Base-by-base conservation (phyloP, 2,329 filamentous ascomycete species). In the Ampelomyces quisqualis region DNA sequence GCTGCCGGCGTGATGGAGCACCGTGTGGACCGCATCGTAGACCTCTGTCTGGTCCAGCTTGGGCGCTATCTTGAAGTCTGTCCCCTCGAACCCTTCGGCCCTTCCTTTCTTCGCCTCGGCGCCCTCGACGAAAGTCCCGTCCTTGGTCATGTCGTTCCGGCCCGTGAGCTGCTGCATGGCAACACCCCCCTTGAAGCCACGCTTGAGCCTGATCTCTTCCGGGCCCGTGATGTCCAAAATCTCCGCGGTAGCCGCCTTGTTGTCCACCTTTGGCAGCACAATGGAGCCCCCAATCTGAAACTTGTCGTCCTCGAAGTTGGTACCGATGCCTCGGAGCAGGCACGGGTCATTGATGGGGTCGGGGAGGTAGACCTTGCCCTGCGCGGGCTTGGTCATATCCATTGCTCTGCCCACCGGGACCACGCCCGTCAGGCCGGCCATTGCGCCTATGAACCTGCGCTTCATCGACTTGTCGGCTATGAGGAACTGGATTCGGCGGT, bases 391-490 rank as follows among this genome's bases (percentile, higher is more conserved):
- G 53, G 93, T 87, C 62, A 82, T 80, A 67, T 98, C 93, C 73
- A 96, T 84, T 18, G 93, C 90, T 58, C 93, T 81, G 40, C 90
- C 88, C 37, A 98, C 93, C n/a, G 91, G 88, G 15, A 98, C 88
- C 5, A 89, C 86, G 24, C 93, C 91, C 35, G 90, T 87, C 65
- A 88, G 81, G 37, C 87, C 80, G 18, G 93, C 90, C 52, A 88
- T 80, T 74, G 85, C 85, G 28, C 93, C 93, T 59, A 98, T 90
- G 64, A 97, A 95, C 65, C 73, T 81, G 58, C 91, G 84, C 59
- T 88, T 83, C 72, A 97, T 94, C 2, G 90, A 96, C 67, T 96
- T 97, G 58, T 94, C 90, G 15, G 93, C 93, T 47, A 95, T 93
- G 34, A 98, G 80, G 62, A 95, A 90, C 37, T 90, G 89, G 43